Conservation (phyloP, 257 asterid genomes). For the Catharanthus roseus region DNA sequence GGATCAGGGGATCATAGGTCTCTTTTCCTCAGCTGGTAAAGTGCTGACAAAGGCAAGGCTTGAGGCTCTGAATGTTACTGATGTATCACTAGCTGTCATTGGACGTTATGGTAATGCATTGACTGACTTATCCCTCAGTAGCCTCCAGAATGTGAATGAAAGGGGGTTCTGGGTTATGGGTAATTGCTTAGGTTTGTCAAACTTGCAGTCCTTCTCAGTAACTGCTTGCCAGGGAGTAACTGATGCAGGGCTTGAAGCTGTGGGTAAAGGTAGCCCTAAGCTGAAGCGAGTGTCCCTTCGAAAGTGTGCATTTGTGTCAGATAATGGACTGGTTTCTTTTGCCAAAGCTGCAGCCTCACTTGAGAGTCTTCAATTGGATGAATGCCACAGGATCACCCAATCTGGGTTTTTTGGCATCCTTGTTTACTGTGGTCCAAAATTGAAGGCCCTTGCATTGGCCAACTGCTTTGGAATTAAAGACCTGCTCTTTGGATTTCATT, state of each 20-base stretch:
- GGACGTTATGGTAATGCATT: conserved; percentile 73
- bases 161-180: conserved; percentile 99
- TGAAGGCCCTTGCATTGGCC: conserved; percentile 52
- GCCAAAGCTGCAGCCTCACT: conserved; percentile 50
- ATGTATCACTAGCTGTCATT: conserved; percentile 79
- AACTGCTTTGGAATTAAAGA: conserved; percentile 78
- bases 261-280: conserved; percentile 65
- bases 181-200: conserved; percentile 61
- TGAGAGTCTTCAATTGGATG: conserved; percentile 62
- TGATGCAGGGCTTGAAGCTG: conserved; percentile 60
- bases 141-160: conserved; percentile 68
- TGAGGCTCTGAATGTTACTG: conserved; percentile 55
- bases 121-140: conserved; percentile 46
- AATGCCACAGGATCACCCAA: conserved; percentile 75
- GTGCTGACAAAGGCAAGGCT: conserved; percentile 51
- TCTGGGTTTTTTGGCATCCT: conserved; percentile 61
- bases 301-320: conserved; percentile 59
- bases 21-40: conserved; percentile 65
- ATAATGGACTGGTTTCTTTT: conserved; percentile 60
- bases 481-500: conserved; percentile 28
- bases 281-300: conserved; percentile 46
- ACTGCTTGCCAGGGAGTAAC: conserved; percentile 72
- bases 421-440: conserved; percentile 42
- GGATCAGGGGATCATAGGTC: conserved; percentile 65
- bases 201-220: conserved; percentile 57